phyloP scores from a whole-genome alignment of 208 protist species.

The Leishmania braziliensis region DNA sequence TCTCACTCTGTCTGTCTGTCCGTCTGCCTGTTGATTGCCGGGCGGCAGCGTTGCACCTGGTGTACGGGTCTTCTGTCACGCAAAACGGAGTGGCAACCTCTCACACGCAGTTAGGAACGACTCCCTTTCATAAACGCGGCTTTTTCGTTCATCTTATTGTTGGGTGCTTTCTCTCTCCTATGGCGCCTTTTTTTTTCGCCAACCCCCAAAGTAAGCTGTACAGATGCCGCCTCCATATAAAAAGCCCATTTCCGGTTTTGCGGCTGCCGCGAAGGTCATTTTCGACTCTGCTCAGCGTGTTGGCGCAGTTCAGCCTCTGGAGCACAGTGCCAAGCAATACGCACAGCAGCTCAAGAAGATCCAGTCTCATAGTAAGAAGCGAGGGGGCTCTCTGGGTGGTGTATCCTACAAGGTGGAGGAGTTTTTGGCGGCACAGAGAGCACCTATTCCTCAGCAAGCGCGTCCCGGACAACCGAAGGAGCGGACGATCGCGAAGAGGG shows the following conservation, averaged over 20 bases:
- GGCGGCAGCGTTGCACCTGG: not conserved
- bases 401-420: slow-evolving; percentile 88
- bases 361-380: slow-evolving; percentile 76
- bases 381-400: slow-evolving; percentile 70
- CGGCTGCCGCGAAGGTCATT: slow-evolving; percentile 79
- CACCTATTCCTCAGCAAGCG: slow-evolving; percentile 24
- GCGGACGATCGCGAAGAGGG: slow-evolving; percentile 45
- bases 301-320: slow-evolving; percentile 72
- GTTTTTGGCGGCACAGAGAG: slow-evolving; percentile 75
- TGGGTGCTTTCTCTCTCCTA: not conserved
- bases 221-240: slow-evolving; percentile 26
- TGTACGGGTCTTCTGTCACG: not conserved
- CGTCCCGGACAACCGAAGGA: not conserved
- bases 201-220: not conserved
- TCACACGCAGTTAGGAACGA: not conserved
- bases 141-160: not conserved
- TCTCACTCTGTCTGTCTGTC: not conserved
- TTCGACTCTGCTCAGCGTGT: slow-evolving; percentile 85
- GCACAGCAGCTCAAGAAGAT: slow-evolving; percentile 82
- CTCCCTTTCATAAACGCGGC: not conserved
- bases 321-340: slow-evolving; percentile 59
- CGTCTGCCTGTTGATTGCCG: not conserved
- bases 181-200: slow-evolving; percentile 1
- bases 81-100: not conserved
- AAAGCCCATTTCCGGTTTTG: slow-evolving; percentile 45